Evolutionary conservation across 345 rosid species (phyloP).

Genomic region (Ailanthus altissimus): DNA sequence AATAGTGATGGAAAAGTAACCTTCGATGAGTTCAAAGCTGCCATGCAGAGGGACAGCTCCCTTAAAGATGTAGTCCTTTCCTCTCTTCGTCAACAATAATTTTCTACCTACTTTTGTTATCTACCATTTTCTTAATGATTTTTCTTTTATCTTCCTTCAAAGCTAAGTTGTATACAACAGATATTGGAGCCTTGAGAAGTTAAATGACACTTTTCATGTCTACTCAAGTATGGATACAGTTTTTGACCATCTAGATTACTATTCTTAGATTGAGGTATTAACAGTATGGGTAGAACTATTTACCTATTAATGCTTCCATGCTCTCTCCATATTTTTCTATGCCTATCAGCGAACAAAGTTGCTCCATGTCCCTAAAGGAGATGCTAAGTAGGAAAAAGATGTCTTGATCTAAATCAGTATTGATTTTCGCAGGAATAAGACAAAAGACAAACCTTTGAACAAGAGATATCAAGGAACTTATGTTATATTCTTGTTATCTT

Average conservation of each 20-base stretch:
- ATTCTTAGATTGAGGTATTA: too few relatives aligned
- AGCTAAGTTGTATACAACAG: conserved; percentile 10
- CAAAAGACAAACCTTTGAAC: too few relatives aligned
- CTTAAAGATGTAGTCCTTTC: conserved; percentile 64
- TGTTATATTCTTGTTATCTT: too few relatives aligned
- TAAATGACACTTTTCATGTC: background rate
- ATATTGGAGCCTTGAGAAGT: conserved; percentile 6
- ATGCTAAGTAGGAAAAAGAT: too few relatives aligned
- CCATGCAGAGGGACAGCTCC: conserved; percentile 69
- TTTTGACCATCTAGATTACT: background rate
- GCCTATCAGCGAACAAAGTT: too few relatives aligned
- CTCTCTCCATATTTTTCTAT: too few relatives aligned
- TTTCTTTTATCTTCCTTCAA: background rate
- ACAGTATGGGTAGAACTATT: background rate
- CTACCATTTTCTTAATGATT: background rate
- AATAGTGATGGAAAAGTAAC: conserved; percentile 68
- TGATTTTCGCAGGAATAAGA: too few relatives aligned
- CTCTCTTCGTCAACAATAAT: conserved; percentile 55
- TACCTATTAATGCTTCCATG: too few relatives aligned
- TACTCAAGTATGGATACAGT: background rate
- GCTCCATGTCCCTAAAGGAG: too few relatives aligned
- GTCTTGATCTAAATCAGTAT: too few relatives aligned
- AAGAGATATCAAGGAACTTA: too few relatives aligned
- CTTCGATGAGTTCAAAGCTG: conserved; percentile 71
- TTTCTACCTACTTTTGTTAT: background rate